phyloP scores from a whole-genome alignment of 192 early-diverging fungal species.

The Umbelopsis isabellina region DNA sequence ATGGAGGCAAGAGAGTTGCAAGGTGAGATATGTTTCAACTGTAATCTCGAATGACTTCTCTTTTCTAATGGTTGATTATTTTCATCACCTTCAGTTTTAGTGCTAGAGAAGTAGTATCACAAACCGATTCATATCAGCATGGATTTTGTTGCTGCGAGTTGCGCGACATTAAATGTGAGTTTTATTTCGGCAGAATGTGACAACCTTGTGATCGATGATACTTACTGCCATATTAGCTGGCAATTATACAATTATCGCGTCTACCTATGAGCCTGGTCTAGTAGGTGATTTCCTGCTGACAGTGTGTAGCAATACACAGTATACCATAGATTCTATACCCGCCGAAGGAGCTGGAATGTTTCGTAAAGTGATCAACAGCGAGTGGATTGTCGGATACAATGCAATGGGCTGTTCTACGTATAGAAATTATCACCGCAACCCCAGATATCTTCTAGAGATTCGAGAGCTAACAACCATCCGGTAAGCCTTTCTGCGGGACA shows the following conservation, averaged over 20 bases:
- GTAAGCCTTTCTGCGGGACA: conserved; percentile 29
- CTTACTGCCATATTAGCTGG: conserved; percentile 50
- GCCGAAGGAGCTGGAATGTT: conserved; percentile 81
- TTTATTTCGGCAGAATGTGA: not conserved
- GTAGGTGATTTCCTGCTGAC: conserved; percentile 72
- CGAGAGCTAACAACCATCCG: conserved; percentile 59
- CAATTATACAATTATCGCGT: conserved; percentile 79
- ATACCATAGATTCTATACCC: conserved; percentile 62
- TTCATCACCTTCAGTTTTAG: conserved; percentile 40
- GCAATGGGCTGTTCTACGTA: conserved; percentile 64
- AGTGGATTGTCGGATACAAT: conserved; percentile 61
- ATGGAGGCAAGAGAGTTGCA: conserved; percentile 72
- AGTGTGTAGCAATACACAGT: conserved; percentile 54
- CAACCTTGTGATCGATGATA: not conserved
- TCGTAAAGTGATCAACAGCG: conserved; percentile 51
- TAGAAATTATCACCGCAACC: conserved; percentile 60
- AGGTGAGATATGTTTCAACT: conserved; percentile 46
- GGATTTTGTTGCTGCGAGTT: conserved; percentile 76
- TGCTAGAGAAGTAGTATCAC: conserved; percentile 64
- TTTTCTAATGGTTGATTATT: not conserved
- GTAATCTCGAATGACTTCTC: not conserved
- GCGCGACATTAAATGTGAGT: conserved; percentile 59
- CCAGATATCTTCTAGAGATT: conserved; percentile 68
- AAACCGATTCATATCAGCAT: conserved; percentile 75
- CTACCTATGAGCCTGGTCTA: conserved; percentile 75